Evolutionary conservation across 2,329 filamentous ascomycete species (phyloP), one percentile per base, ranked within the genome.

Genomic region (Fusarium foetens): DNA sequence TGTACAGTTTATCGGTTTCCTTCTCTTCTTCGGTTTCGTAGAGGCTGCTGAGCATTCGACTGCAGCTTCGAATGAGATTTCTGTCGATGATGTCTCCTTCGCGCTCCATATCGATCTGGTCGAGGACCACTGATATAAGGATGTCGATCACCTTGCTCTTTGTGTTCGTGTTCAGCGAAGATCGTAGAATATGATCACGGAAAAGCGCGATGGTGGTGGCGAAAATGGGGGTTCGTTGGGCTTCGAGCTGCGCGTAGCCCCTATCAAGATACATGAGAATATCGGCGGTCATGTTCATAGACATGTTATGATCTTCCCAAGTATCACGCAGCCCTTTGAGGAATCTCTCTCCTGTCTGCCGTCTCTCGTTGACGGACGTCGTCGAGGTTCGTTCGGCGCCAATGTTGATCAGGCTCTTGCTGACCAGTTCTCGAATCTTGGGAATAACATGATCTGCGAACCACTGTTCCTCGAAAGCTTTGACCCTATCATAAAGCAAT

Each of bases 201-300:
- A 97, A 99, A 4, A 98, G 86, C 6, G 92, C 92, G 86, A 99
- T 97, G 6, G 94, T 91, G 14, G 92, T 90, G 19, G 92, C 89
- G 79, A 95, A 98, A 60, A 98, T 96, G 1, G 93, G 92, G 0
- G 94, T 91, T 10, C 90, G 87, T 66, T 91, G 89, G 10, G 83
- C 77, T 70, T 97, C 94, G 54, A 80, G 77, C 39, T 90, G 86
- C 54, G 90, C 92, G 77, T 93, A 94, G 33, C 95, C 91, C 54
- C 94, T 92, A 79, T 99, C 95, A 86, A 99, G 94, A 79, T 98
- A 98, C 94, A 98, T 98, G 57, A 98, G 86, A 36, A 98, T 94
- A 80, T 98, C 96, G 8, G 95, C 94, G 55, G 94, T 92, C 95
- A 98, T 98, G 79, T 94, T 94, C 93, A 97, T 97, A 48, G 93